These are phyloP conservation scores for Schizochytrium sp. DNA, from an alignment of 108 stramenopile genomes.

Conservation along the genomic window DNA sequence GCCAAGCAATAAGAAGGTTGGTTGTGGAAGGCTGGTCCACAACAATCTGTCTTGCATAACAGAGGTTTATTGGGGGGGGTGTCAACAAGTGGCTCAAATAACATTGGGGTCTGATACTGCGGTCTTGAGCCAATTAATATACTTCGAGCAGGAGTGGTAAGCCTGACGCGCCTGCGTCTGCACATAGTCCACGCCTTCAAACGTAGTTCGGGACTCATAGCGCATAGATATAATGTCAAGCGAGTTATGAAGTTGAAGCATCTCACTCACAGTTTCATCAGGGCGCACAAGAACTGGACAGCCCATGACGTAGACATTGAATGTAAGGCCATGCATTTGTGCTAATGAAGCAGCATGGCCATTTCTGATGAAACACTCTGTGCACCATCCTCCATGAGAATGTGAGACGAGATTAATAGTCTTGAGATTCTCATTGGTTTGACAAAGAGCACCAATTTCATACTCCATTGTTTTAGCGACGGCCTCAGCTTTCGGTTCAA, in stretches of 20 bases:
- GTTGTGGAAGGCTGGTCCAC: no score
- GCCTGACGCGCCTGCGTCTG: no score
- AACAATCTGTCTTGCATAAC: no score
- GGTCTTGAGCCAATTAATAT: no score
- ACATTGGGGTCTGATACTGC: no score
- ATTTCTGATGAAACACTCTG: not conserved
- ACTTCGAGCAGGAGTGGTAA: no score
- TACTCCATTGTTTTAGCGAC: constrained; percentile 13
- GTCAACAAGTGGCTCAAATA: no score
- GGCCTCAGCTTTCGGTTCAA: constrained; percentile 32
- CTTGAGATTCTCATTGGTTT: not conserved
- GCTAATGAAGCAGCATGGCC: constrained; percentile 2
- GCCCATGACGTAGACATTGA: constrained; percentile 32
- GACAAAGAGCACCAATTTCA: not conserved
- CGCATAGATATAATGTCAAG: constrained; percentile 23
- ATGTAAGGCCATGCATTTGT: not conserved
- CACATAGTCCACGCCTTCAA: not conserved
- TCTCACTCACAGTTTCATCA: not conserved
- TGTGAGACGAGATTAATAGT: constrained; percentile 46
- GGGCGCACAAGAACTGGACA: not conserved
- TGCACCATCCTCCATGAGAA: constrained; percentile 41
- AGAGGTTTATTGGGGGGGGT: no score
- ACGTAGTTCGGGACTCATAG: constrained; percentile 19
- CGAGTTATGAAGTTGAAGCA: constrained; percentile 5
- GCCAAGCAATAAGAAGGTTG: no score